Percentiles rank a stretch among this genome's conserved stretches.
These are phyloP conservation scores for Hymenoscyphus fraxineus DNA, from an alignment of 2,329 filamentous ascomycete species.

Conservation along the genomic window DNA sequence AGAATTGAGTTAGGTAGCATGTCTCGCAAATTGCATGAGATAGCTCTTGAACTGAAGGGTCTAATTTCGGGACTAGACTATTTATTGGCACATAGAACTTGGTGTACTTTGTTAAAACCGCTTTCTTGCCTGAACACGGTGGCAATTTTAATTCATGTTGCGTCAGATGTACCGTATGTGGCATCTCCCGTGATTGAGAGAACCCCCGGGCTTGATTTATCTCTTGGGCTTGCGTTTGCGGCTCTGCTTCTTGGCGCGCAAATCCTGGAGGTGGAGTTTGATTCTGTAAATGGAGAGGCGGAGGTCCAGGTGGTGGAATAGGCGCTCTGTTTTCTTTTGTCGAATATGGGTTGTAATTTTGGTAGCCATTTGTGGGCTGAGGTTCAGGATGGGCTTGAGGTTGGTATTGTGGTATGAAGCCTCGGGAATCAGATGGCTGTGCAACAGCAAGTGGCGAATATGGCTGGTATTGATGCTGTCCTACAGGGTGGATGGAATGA, in stretches of 20 bases:
- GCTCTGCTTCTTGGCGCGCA: not conserved
- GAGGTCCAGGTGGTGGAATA: conserved; percentile 2
- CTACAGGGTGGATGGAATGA: not conserved
- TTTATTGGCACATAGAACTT: conserved; percentile 9
- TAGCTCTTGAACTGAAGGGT: conserved; percentile 9
- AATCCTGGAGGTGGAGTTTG: conserved; percentile 1
- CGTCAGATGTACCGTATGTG: not conserved
- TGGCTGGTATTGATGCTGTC: conserved; percentile 1
- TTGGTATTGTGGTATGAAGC: not conserved
- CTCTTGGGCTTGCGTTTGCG: not conserved
- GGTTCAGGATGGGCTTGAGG: not conserved
- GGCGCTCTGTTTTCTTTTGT: not conserved
- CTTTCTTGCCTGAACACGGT: conserved; percentile 5
- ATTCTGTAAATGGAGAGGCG: conserved; percentile 1
- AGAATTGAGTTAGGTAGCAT: conserved; percentile 1
- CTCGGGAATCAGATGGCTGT: not conserved
- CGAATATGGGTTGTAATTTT: not conserved
- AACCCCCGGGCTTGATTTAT: not conserved
- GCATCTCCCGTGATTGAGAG: not conserved
- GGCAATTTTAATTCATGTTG: not conserved
- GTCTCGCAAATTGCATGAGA: conserved; percentile 3
- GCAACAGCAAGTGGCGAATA: not conserved
- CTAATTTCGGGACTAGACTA: not conserved
- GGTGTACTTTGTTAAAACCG: conserved; percentile 7
- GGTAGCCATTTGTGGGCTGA: not conserved